Conservation (phyloP, 371 early-diverging fungal species). For the Mucor ambiguus region DNA sequence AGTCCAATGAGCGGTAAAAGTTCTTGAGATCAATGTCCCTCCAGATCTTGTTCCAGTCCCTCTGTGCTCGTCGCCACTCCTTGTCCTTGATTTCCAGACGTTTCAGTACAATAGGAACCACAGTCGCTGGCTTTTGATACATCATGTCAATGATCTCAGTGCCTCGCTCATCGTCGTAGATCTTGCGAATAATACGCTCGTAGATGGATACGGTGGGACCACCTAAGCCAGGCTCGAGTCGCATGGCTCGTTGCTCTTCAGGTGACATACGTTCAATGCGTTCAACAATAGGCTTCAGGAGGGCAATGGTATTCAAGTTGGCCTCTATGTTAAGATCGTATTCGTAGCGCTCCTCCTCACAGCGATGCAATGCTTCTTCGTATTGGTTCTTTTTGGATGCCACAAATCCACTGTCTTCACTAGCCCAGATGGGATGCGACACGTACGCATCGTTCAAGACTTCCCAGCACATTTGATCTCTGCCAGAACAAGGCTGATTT, state of each 20-base stretch:
- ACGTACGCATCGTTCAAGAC: conserved; percentile 95
- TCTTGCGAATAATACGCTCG: conserved; percentile 85
- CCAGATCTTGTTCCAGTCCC: conserved; percentile 97
- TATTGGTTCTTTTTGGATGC: conserved; percentile 89
- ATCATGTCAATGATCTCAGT: conserved; percentile 93
- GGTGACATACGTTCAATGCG: conserved; percentile 73
- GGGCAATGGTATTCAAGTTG: conserved; percentile 84
- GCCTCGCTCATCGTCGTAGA: conserved; percentile 89
- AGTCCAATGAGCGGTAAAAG: conserved; percentile 97
- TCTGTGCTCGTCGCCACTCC: conserved; percentile 85
- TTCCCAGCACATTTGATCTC: conserved; percentile 86
- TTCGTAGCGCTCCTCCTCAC: conserved; percentile 95
- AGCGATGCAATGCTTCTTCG: conserved; percentile 93
- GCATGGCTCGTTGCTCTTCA: conserved; percentile 76
- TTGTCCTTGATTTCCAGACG: conserved; percentile 97
- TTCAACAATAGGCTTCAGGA: conserved; percentile 84
- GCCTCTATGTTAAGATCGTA: conserved; percentile 97
- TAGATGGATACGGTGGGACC: conserved; percentile 87
- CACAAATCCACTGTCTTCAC: conserved; percentile 92
- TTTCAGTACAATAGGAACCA: conserved; percentile 94
- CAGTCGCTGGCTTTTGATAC: conserved; percentile 87
- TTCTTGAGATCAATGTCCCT: conserved; percentile 91
- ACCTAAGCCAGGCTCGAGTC: conserved; percentile 78
- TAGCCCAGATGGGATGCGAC: conserved; percentile 91
- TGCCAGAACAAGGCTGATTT: conserved; percentile 73